Evolutionary conservation across 176 grass and related monocot species (phyloP), one percentile per base, ranked within the genome.

Genomic region (Rhynchospora breviuscula): DNA sequence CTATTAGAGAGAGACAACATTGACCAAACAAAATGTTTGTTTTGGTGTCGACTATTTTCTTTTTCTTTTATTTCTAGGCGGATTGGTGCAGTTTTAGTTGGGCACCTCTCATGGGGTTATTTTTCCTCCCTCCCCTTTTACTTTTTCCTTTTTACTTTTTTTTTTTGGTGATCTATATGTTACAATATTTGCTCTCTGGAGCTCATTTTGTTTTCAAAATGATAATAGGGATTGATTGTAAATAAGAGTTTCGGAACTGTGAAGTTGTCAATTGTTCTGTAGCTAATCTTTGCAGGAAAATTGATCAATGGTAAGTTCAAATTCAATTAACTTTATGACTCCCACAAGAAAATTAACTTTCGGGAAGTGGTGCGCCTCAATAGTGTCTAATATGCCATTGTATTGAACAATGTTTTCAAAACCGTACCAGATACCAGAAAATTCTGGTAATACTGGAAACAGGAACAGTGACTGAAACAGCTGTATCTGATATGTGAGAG

Each of bases 81-180:
- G 48, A 35, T 56, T 18, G 73, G 73, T 78, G 73, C 73, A 57
- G 48, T 78, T 78, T 78, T 78, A 78, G 29, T 78, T 78, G 15
- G 48, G 49, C 73, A 57, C 51, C 51, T 23, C 23, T 78, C 73
- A 10, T 56, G 6, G 72, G 56, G 49, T 29, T 77, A 22, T 56
- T 10, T 69, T 15, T 69, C 8, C 12, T 53, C 25, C 25, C 52
- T 4, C 26, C 6, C 4, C 4, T 31, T 31, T 76, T 11, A 11
- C 10, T 11, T 29, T 40, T 29, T 1, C 26, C 1, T 29, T 40
- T 40, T 40, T 40, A 40, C 1, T 35, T n/a, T n/a, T 40, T 40
- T 40, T 40, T 51, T 73, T 1, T n/a, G 70, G 19, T 74, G 54
- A 33, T 78, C 25, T 78, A 78, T 14, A 57, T 78, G 23, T 9